phyloP scores from a whole-genome alignment of 2,329 filamentous ascomycete species.

The Hyphodiscus sp. region DNA sequence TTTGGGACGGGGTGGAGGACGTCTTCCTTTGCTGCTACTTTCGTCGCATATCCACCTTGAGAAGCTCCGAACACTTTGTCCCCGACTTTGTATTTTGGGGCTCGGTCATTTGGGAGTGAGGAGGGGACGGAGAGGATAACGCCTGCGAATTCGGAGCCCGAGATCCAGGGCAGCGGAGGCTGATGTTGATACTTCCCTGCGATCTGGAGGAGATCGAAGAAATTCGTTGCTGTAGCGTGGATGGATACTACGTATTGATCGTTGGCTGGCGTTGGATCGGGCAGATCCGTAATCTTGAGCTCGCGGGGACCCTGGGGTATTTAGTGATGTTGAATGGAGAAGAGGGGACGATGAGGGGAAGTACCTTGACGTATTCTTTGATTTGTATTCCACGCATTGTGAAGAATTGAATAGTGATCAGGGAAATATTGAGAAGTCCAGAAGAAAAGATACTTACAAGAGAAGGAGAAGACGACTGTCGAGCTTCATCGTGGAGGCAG shows the following conservation, averaged over 20 bases:
- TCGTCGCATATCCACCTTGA: conserved; percentile 82
- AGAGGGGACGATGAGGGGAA: conserved; percentile 1
- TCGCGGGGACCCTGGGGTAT: conserved; percentile 62
- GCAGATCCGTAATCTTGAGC: conserved; percentile 67
- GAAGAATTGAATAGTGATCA: neutral
- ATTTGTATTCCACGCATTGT: conserved; percentile 73
- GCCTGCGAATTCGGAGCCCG: conserved; percentile 83
- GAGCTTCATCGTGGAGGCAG: too few species aligned
- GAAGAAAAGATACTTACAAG: too few species aligned
- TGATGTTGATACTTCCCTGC: conserved; percentile 94
- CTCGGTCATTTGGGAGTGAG: conserved; percentile 32
- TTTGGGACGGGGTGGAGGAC: conserved; percentile 66
- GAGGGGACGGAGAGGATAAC: conserved; percentile 62
- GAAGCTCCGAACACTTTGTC: conserved; percentile 79
- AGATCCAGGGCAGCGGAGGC: conserved; percentile 77
- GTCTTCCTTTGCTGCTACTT: conserved; percentile 60
- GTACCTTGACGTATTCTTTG: conserved; percentile 67
- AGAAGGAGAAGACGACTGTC: too few species aligned
- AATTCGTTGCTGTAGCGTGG: conserved; percentile 84
- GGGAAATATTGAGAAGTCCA: too few species aligned
- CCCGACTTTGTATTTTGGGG: conserved; percentile 65
- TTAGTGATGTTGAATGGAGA: neutral
- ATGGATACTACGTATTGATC: conserved; percentile 83
- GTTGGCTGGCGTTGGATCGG: conserved; percentile 64
- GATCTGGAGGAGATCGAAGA: conserved; percentile 95